A percentile compares a stretch with the other conserved stretches of the same genome.
These are phyloP conservation scores for Chaetomiaceae sp. DNA, from an alignment of 2,329 filamentous ascomycete species.

Conservation along the genomic window DNA sequence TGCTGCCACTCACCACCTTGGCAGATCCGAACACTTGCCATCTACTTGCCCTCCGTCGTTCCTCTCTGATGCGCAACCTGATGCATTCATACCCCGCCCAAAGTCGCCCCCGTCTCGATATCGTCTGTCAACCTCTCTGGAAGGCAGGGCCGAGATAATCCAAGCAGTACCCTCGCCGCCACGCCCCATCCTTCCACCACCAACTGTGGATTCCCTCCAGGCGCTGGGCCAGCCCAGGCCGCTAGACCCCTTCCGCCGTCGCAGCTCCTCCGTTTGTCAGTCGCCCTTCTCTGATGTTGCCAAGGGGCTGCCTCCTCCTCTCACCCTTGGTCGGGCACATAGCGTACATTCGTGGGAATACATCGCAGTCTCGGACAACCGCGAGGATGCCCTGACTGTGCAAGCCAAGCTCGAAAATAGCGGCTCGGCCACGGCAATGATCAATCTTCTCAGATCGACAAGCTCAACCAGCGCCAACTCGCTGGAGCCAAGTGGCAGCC, in stretches of 20 bases:
- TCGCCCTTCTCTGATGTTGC: conserved; percentile 52
- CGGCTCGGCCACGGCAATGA: conserved; percentile 75
- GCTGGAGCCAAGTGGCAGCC: conserved; percentile 48
- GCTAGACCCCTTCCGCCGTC: conserved; percentile 46
- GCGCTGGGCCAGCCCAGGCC: neutral
- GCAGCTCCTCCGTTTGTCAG: conserved; percentile 60
- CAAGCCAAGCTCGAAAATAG: conserved; percentile 74
- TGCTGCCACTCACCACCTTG: conserved; percentile 13
- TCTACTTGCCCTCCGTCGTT: conserved; percentile 38
- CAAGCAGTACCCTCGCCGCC: conserved; percentile 65
- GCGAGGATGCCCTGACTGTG: conserved; percentile 69
- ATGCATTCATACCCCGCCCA: conserved; percentile 15
- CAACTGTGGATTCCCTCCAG: conserved; percentile 20
- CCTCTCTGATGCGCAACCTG: conserved; percentile 33
- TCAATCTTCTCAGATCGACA: conserved; percentile 72
- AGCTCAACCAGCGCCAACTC: conserved; percentile 44
- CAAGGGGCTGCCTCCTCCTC: conserved; percentile 44
- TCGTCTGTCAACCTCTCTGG: conserved; percentile 75
- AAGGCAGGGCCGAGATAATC: conserved; percentile 85
- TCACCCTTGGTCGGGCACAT: conserved; percentile 69
- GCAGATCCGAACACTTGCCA: conserved; percentile 41
- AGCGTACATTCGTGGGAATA: conserved; percentile 90
- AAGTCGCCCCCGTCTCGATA: conserved; percentile 52
- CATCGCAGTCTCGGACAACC: conserved; percentile 74
- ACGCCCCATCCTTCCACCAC: conserved; percentile 47